phyloP scores from a whole-genome alignment of 805 yeast genomes.

The Lachancea dasiensis region DNA sequence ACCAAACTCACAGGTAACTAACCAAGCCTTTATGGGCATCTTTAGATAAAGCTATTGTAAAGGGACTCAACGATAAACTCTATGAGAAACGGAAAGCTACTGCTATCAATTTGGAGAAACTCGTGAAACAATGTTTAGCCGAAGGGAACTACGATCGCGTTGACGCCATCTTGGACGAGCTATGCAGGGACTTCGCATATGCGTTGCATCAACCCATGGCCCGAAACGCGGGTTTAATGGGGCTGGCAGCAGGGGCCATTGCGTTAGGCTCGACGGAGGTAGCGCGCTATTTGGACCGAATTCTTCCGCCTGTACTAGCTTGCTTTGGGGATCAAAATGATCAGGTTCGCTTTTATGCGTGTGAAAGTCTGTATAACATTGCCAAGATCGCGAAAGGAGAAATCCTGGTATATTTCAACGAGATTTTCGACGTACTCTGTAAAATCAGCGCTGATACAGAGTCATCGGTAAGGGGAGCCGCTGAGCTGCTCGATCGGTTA shows the following conservation, averaged over 20 bases:
- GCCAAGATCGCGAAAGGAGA: constrained; percentile 97
- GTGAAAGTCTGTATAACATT: constrained; percentile 91
- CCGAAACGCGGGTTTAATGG: constrained; percentile 92
- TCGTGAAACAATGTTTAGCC: constrained; percentile 54
- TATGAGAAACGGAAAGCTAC: constrained; percentile 76
- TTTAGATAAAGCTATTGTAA: constrained; percentile 55
- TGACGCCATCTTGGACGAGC: constrained; percentile 56
- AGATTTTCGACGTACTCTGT: constrained; percentile 88
- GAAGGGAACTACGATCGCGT: constrained; percentile 35
- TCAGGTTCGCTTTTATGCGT: constrained; percentile 93
- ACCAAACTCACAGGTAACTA: neutral
- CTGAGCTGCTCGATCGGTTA: constrained; percentile 83
- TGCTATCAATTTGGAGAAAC: constrained; percentile 70
- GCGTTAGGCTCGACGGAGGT: constrained; percentile 84
- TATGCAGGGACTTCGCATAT: constrained; percentile 72
- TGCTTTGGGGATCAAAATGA: constrained; percentile 97
- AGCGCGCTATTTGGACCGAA: constrained; percentile 73
- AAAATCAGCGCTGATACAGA: constrained; percentile 87
- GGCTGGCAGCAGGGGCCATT: constrained; percentile 91
- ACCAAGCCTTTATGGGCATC: neutral
- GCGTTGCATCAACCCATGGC: constrained; percentile 82
- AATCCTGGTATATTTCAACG: constrained; percentile 84
- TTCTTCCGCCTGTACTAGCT: constrained; percentile 87
- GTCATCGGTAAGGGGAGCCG: constrained; percentile 88
- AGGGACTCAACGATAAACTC: constrained; percentile 65